Evolutionary conservation across 768 basidiomycete genomes (phyloP).

Genomic region (Mycena venus): DNA sequence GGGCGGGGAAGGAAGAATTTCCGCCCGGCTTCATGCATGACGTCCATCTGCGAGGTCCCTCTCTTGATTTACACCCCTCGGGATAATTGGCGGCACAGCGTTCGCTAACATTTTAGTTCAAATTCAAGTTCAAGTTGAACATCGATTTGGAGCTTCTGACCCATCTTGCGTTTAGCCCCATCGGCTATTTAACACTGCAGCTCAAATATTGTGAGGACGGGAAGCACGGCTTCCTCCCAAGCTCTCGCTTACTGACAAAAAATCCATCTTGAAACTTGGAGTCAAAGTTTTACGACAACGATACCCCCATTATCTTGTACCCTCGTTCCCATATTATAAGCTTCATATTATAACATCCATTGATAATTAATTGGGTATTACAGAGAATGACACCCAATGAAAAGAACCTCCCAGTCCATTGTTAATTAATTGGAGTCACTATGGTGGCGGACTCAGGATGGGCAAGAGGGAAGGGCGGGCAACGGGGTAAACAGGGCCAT

Average conservation of each 20-base stretch:
- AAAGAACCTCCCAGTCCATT: slow-evolving; percentile 8
- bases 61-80: neutral
- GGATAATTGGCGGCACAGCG: neutral
- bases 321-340: slow-evolving; percentile 14
- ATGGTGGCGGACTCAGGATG: slow-evolving; percentile 2
- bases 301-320: slow-evolving; percentile 13
- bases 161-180: slow-evolving; percentile 4
- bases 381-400: slow-evolving; percentile 5
- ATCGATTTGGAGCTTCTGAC: slow-evolving; percentile 5
- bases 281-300: neutral
- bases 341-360: slow-evolving; percentile 10
- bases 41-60: neutral
- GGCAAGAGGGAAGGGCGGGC: slow-evolving; percentile 12
- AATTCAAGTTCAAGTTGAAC: slow-evolving; percentile 1
- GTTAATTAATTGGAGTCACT: neutral
- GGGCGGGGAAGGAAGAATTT: neutral
- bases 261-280: slow-evolving; percentile 9
- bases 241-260: slow-evolving; percentile 14
- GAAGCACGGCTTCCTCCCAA: slow-evolving; percentile 11
- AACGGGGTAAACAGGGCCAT: slow-evolving; percentile 9
- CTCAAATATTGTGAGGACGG: slow-evolving; percentile 7
- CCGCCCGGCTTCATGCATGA: neutral
- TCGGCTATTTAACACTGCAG: slow-evolving; percentile 3
- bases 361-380: slow-evolving; percentile 10
- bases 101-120: neutral